phyloP scores from a whole-genome alignment of 345 rosid genomes.

The Citrus sp. region DNA sequence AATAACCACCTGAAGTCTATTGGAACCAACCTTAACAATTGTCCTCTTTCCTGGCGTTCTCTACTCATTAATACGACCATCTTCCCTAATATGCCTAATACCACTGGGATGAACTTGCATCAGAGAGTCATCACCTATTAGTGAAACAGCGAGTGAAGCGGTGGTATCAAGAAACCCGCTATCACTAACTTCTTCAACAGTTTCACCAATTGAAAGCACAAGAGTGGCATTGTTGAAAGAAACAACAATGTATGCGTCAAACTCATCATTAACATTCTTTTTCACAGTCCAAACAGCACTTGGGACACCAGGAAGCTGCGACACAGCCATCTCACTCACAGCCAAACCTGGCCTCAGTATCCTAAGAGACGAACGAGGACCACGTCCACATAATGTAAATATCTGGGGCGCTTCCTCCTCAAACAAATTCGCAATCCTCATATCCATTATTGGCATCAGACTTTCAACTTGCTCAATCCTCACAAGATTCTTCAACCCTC shows the following conservation, averaged over 20 bases:
- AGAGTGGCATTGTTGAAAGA: constrained; percentile 94
- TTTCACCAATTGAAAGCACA: constrained; percentile 97
- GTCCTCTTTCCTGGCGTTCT: constrained; percentile 99
- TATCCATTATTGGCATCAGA: constrained; percentile 97
- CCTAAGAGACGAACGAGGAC: constrained; percentile 94
- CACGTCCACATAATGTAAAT: constrained; percentile 87
- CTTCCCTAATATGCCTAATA: constrained; percentile 94
- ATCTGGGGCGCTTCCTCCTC: constrained; percentile 99
- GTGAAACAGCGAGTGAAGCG: constrained; percentile 86
- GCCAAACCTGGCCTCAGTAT: constrained; percentile 95
- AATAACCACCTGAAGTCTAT: constrained; percentile 93
- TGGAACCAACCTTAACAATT: constrained; percentile 94
- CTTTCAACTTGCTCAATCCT: constrained; percentile 97
- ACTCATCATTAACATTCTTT: constrained; percentile 81
- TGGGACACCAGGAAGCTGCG: constrained; percentile 98
- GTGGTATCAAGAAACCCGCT: constrained; percentile 99
- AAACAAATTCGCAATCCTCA: constrained; percentile 84
- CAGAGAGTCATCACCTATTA: constrained; percentile 92
- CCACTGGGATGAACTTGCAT: constrained; percentile 99
- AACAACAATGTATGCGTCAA: constrained; percentile 97
- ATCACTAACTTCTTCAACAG: constrained; percentile 95
- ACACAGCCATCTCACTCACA: constrained; percentile 95
- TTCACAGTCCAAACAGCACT: constrained; percentile 99
- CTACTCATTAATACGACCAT: constrained; percentile 98
- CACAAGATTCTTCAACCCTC: constrained; percentile 86